Evolutionary conservation across 1,284 basidiomycete genomes (phyloP).

Genomic region (Cystobasidium sp.): DNA sequence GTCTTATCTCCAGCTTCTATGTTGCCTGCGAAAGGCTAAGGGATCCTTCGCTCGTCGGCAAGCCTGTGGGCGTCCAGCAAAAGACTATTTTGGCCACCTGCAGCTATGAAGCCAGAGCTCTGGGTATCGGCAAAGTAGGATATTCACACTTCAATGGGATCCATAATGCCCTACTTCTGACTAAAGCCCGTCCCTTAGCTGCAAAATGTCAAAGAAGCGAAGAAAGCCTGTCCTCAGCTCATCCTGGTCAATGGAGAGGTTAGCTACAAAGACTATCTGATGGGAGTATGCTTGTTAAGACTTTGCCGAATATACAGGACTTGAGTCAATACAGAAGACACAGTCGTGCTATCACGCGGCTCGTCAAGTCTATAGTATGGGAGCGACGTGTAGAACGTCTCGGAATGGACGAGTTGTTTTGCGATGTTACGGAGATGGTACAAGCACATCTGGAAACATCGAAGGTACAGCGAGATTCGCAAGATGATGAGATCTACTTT

Average conservation of each 20-base stretch:
- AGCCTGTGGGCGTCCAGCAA: slow-evolving; percentile 58
- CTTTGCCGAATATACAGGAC: slow-evolving; percentile 46
- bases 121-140: slow-evolving; percentile 49
- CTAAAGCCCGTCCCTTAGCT: slow-evolving; percentile 52
- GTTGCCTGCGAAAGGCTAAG: slow-evolving; percentile 56
- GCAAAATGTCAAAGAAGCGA: slow-evolving; percentile 54
- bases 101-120: slow-evolving; percentile 57
- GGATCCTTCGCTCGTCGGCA: slow-evolving; percentile 55
- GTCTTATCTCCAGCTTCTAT: slow-evolving; percentile 50
- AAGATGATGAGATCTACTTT: slow-evolving; percentile 28
- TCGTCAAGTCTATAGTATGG: slow-evolving; percentile 54
- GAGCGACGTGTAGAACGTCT: slow-evolving; percentile 55
- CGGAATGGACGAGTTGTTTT: slow-evolving; percentile 59
- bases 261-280: no score
- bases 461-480: not conserved
- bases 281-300: not conserved
- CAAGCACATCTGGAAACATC: slow-evolving; percentile 50
- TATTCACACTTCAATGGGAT: not conserved
- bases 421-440: slow-evolving; percentile 56
- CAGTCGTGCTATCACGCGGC: slow-evolving; percentile 52
- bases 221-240: slow-evolving; percentile 54
- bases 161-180: not conserved
- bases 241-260: slow-evolving; percentile 56
- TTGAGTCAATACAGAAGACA: slow-evolving; percentile 56
- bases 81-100: slow-evolving; percentile 58